phyloP scores from a whole-genome alignment of 2,329 filamentous ascomycete genomes.

The Xylaria sp. region DNA sequence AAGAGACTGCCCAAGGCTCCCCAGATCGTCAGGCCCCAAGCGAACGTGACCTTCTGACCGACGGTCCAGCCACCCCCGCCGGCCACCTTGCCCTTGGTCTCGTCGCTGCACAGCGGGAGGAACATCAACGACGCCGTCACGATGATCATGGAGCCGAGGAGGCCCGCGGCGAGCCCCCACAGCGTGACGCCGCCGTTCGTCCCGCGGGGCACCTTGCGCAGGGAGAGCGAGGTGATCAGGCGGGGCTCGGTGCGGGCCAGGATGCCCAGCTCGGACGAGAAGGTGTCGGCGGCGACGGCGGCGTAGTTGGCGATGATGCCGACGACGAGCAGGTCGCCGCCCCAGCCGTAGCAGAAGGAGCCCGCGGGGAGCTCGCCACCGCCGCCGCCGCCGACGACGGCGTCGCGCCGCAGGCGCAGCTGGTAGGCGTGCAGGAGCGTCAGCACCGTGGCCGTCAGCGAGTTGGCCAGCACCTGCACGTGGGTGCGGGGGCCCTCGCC shows the following conservation, averaged over 20 bases:
- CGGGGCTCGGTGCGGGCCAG: constrained; percentile 75
- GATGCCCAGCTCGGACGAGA: constrained; percentile 94
- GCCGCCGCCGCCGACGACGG: constrained; percentile 37
- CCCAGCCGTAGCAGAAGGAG: constrained; percentile 61
- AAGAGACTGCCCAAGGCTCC: constrained; percentile 80
- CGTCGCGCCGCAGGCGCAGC: constrained; percentile 51
- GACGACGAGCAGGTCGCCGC: constrained; percentile 63
- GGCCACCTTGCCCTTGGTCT: constrained; percentile 42
- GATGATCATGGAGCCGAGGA: constrained; percentile 74
- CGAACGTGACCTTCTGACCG: constrained; percentile 49
- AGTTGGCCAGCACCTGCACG: constrained; percentile 89
- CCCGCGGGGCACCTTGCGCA: constrained; percentile 81
- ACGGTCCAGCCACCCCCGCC: constrained; percentile 54
- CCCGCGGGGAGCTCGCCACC: constrained; percentile 31
- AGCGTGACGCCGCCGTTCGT: constrained; percentile 92
- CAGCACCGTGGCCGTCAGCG: constrained; percentile 71
- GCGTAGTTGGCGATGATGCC: constrained; percentile 84
- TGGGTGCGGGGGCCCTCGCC: constrained; percentile 84
- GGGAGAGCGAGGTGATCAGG: constrained; percentile 78
- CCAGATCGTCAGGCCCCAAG: constrained; percentile 67
- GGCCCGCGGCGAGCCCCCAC: constrained; percentile 72
- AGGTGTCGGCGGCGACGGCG: constrained; percentile 88
- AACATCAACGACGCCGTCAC: constrained; percentile 66
- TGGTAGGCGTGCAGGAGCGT: constrained; percentile 63
- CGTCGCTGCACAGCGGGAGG: constrained; percentile 65